These are phyloP conservation scores for Pseudogymnoascus sp. DNA, from an alignment of 2,329 filamentous ascomycete genomes.

Conservation along the genomic window DNA sequence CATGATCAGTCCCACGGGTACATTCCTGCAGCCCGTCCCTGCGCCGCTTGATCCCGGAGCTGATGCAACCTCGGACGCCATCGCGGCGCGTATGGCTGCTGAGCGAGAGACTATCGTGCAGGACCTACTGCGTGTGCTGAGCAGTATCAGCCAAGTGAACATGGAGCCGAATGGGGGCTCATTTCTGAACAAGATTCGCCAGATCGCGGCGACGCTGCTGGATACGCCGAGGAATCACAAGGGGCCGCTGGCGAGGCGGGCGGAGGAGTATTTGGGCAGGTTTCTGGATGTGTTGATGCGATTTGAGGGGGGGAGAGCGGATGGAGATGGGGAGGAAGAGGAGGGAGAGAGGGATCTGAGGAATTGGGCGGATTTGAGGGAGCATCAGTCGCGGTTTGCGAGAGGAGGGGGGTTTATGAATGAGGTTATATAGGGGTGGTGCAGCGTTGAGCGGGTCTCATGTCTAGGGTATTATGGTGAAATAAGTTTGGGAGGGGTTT, in stretches of 20 bases:
- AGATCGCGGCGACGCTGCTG: slow-evolving; percentile 73
- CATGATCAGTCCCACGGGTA: slow-evolving; percentile 23
- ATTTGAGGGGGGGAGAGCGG: slow-evolving; percentile 42
- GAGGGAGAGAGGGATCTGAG: slow-evolving; percentile 70
- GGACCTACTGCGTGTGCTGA: slow-evolving; percentile 65
- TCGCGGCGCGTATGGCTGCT: slow-evolving; percentile 48
- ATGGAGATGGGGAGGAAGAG: slow-evolving; percentile 33
- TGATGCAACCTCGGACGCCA: slow-evolving; percentile 37
- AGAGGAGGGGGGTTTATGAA: slow-evolving; percentile 49
- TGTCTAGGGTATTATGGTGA: background rate
- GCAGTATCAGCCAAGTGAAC: slow-evolving; percentile 73
- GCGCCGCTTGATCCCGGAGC: slow-evolving; percentile 30
- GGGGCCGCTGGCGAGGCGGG: slow-evolving; percentile 44
- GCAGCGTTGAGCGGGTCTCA: background rate
- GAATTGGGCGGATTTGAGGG: slow-evolving; percentile 70
- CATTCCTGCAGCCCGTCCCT: slow-evolving; percentile 12
- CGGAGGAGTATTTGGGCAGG: slow-evolving; percentile 62
- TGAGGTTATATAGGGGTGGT: slow-evolving; percentile 8
- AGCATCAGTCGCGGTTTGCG: slow-evolving; percentile 67
- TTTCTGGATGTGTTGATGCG: slow-evolving; percentile 69
- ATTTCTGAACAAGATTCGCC: slow-evolving; percentile 74
- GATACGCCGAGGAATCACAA: slow-evolving; percentile 48
- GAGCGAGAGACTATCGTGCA: slow-evolving; percentile 78
- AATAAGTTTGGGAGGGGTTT: background rate
- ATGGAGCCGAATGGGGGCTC: slow-evolving; percentile 66